Evolutionary conservation across 2,329 filamentous ascomycete species (phyloP), one percentile per base, ranked within the genome.

Genomic region (Trichoderma hamatum): DNA sequence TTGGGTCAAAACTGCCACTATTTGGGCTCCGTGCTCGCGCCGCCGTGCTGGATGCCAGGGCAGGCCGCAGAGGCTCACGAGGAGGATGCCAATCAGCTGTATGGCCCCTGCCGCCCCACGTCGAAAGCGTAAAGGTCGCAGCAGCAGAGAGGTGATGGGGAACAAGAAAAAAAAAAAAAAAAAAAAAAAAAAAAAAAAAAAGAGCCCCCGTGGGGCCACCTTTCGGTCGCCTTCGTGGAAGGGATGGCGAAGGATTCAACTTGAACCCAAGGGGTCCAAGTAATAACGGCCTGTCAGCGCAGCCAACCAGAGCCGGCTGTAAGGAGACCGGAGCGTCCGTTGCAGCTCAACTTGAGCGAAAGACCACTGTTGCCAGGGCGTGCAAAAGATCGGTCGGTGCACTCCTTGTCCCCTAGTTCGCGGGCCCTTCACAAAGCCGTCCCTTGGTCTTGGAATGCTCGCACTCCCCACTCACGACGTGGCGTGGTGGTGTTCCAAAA

Each of bases 181-280:
- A 19, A 43, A 34, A 49, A 30, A 49, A 49, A 34, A 49, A 30
- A 49, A 49, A 61, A 43, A 58, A 39, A 24, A 21, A 66, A 39
- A 43, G 39, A 43, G 39, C 49, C 36, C 63, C 51, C 30, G 39
- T 54, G 30, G 63, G 54, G 39, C 63, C 63, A 66, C 36, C 49
- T 56, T 49, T 56, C 19, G 54, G 63, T 67, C 30, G 64, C 54
- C 54, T 52, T 60, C 51, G 73, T 76, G 69, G 76, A 77, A 76
- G 74, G 72, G 77, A 76, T 74, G 73, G 73, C 75, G 75, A 76
- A 78, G 71, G 69, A 70, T 74, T 73, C 51, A 36, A 32, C 59
- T 66, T 43, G 46, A 70, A 75, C 73, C 74, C 73, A 61, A 49
- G 67, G 76, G 62, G 76, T 76, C 60, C 32, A 52, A 51, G 60